Conservation (phyloP, 2,329 filamentous ascomycete genomes). For the Trichoderma arundinaceum region DNA sequence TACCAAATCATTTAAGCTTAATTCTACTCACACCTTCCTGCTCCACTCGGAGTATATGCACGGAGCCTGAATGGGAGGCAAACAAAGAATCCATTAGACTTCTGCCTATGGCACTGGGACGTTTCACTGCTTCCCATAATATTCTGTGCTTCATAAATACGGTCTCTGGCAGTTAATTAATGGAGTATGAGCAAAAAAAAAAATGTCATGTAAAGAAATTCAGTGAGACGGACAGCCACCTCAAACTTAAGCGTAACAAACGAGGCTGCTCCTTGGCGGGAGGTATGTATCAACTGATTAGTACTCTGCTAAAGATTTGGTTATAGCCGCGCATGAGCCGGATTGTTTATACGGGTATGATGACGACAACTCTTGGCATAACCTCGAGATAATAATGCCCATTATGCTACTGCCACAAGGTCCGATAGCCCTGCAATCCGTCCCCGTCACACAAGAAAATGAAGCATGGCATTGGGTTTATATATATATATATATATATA, state of each 20-base stretch:
- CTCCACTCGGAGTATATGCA: background rate
- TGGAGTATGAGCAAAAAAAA: no score
- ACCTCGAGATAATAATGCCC: background rate
- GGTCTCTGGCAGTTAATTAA: no score
- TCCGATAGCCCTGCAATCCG: background rate
- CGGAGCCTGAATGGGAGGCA: background rate
- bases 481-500: background rate
- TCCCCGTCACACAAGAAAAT: background rate
- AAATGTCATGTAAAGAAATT: no score
- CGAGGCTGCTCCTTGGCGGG: no score
- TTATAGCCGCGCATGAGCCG: background rate
- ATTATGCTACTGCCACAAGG: conserved; percentile 1
- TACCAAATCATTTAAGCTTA: conserved; percentile 22
- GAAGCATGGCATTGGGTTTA: background rate
- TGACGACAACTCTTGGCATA: conserved; percentile 14
- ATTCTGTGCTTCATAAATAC: background rate
- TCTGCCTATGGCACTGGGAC: background rate
- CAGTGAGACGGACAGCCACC: background rate
- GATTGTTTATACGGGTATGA: background rate
- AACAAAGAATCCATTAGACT: background rate
- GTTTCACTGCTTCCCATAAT: no score
- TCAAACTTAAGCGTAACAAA: no score
- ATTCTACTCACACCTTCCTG: background rate
- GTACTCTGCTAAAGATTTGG: background rate
- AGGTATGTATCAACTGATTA: background rate